Percentiles rank a stretch among this genome's conserved stretches.
phyloP scores from a whole-genome alignment of 2,329 filamentous ascomycete genomes.

The Fusarium tupiense region DNA sequence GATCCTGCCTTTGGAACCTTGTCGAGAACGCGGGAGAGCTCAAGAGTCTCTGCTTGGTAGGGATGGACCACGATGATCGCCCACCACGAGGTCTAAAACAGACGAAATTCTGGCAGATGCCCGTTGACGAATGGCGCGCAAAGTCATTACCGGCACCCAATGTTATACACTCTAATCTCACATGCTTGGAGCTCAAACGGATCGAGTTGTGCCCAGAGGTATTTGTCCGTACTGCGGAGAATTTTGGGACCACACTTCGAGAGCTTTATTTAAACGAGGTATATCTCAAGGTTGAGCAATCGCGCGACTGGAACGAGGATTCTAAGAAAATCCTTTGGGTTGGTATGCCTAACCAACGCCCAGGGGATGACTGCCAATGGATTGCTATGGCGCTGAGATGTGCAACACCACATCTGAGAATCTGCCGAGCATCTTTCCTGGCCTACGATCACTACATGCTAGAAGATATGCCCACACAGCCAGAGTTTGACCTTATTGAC shows the following conservation, averaged over 20 bases:
- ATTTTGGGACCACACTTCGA: constrained; percentile 51
- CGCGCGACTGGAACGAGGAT: constrained; percentile 47
- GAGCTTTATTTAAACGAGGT: constrained; percentile 59
- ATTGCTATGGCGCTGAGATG: constrained; percentile 55
- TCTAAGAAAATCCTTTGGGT: constrained; percentile 55
- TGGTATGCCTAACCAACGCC: constrained; percentile 55
- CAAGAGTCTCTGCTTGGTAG: constrained; percentile 59
- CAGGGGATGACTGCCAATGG: constrained; percentile 51
- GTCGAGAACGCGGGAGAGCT: constrained; percentile 57
- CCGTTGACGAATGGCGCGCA: constrained; percentile 52
- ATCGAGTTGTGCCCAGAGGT: constrained; percentile 52
- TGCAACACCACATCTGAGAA: constrained; percentile 48
- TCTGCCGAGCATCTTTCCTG: constrained; percentile 57
- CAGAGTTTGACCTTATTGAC: constrained; percentile 54
- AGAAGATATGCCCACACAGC: constrained; percentile 43
- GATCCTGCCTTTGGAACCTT: constrained; percentile 60
- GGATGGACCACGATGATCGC: constrained; percentile 54
- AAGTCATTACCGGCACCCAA: constrained; percentile 52
- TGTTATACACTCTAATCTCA: constrained; percentile 50
- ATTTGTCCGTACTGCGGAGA: constrained; percentile 48
- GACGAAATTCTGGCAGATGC: constrained; percentile 50
- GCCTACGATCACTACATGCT: constrained; percentile 55
- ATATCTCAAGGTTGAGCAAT: constrained; percentile 55
- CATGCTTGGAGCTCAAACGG: constrained; percentile 56
- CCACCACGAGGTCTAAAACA: constrained; percentile 51